Base-by-base conservation (phyloP, 306 rosid genomes). In the Astragalus glycyphyllos region DNA sequence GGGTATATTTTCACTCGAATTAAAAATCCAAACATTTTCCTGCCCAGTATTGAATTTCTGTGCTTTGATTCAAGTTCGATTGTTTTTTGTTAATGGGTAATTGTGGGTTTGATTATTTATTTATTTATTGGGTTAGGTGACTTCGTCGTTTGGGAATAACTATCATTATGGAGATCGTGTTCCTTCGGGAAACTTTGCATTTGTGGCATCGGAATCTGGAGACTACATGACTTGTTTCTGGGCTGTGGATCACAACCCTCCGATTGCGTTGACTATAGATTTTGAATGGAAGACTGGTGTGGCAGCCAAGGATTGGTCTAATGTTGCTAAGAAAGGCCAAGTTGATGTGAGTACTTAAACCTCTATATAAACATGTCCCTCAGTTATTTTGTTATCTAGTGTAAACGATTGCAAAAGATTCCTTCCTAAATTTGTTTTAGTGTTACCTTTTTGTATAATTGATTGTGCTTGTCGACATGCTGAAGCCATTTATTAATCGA, bases 211-310 rank as follows among this genome's bases (percentile, higher is more conserved):
- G 59, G 99, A 95, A 79, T 83, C 84, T 26, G 99, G 99, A 6
- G 95, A 87, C 68, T 89, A 91, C 79, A 87, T 91, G 97, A 60
- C 95, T 69, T 91, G 97, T 74, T 95, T 95, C 62, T 91, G 86
- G 89, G 92, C 96, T 8, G 74, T 74, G 6, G 97, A 89, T 54
- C 84, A 80, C 66, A 82, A 81, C 8, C 99, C 97, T 0, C 69
- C 38, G 17, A 31, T 20, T 7, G 86, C 89, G 16, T 73, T 89
- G 81, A 80, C 89, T 5, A 44, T 94, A 4, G 97, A 94, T 78
- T 89, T 94, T 29, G 99, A 94, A 1, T 94, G 99, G 99, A 89
- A 78, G 79, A 83, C 96, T 1, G 99, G 99, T 26, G 90, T 94
- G 6, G 92, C 97, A 5, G 91, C 99, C 1, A 94, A 94, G 78